Conservation (phyloP, 495 filamentous ascomycete species). For the Xylaria intraflava region DNA sequence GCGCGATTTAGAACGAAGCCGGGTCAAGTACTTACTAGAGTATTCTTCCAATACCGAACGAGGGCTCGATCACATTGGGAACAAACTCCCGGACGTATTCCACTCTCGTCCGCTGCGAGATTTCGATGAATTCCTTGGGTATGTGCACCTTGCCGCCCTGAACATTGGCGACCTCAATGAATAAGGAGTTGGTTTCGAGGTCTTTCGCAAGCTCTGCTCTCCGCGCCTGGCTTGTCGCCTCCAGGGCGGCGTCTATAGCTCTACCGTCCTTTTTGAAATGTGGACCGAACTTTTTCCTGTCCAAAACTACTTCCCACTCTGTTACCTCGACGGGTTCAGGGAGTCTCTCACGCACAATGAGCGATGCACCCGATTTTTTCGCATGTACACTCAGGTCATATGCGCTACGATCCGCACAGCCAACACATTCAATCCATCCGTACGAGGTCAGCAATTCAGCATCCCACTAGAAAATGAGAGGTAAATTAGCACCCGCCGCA, state of each 20-base stretch:
- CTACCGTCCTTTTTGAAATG: conserved; percentile 58
- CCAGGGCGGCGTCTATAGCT: conserved; percentile 51
- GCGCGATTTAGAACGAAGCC: neutral
- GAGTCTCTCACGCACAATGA: conserved; percentile 53
- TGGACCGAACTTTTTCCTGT: conserved; percentile 62
- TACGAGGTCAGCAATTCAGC: conserved; percentile 59
- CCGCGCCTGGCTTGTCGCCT: conserved; percentile 49
- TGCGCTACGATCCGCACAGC: conserved; percentile 62
- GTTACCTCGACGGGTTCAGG: conserved; percentile 50
- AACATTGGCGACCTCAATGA: conserved; percentile 48
- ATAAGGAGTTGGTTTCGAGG: conserved; percentile 46
- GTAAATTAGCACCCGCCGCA: neutral
- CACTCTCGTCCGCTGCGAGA: conserved; percentile 47
- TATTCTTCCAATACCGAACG: conserved; percentile 65
- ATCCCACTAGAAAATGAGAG: conserved; percentile 44
- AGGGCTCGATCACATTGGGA: conserved; percentile 66
- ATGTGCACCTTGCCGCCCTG: conserved; percentile 52
- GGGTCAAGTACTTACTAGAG: conserved; percentile 37
- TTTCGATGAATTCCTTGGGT: conserved; percentile 48
- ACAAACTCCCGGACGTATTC: conserved; percentile 56
- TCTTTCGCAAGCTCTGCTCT: conserved; percentile 47
- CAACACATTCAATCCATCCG: conserved; percentile 67
- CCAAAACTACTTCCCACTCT: conserved; percentile 55
- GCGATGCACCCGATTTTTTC: conserved; percentile 53
- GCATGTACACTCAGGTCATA: conserved; percentile 61